These are phyloP conservation scores for Thielaviopsis populi DNA, from an alignment of 2,329 filamentous ascomycete genomes.

Conservation along the genomic window DNA sequence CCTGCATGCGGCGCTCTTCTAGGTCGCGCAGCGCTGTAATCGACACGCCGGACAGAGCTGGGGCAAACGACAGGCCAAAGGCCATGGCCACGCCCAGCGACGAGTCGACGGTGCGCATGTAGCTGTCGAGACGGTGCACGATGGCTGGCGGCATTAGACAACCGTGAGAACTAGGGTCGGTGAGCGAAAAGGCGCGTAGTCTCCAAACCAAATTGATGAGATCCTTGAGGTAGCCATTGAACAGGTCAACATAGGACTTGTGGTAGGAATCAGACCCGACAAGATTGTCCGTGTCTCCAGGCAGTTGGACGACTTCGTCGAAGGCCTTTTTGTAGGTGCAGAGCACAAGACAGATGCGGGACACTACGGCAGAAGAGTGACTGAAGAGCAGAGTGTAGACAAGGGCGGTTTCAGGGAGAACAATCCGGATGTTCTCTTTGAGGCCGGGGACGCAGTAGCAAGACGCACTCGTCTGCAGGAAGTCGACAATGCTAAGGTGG, in stretches of 20 bases:
- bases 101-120: conserved; percentile 35
- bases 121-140: conserved; percentile 31
- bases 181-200: conserved; percentile 50
- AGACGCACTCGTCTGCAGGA: conserved; percentile 48
- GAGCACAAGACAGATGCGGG: conserved; percentile 54
- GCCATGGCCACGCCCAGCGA: conserved; percentile 32
- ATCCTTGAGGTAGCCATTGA: conserved; percentile 79
- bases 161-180: conserved; percentile 47
- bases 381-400: conserved; percentile 59
- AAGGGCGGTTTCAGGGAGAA: conserved; percentile 50
- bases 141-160: conserved; percentile 35
- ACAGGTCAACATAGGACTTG: conserved; percentile 46
- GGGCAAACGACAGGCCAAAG: conserved; percentile 46
- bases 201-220: conserved; percentile 75
- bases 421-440: conserved; percentile 44
- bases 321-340: conserved; percentile 61
- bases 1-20: conserved; percentile 39
- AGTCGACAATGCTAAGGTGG: conserved; percentile 47
- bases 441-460: conserved; percentile 39
- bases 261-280: conserved; percentile 39
- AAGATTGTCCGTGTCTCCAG: conserved; percentile 24
- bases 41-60: conserved; percentile 40
- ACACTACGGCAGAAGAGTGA: conserved; percentile 45
- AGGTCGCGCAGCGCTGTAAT: conserved; percentile 39
- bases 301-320: conserved; percentile 30